phyloP scores from a whole-genome alignment of 805 yeast species.

The Scheffersomyces stipitis region DNA sequence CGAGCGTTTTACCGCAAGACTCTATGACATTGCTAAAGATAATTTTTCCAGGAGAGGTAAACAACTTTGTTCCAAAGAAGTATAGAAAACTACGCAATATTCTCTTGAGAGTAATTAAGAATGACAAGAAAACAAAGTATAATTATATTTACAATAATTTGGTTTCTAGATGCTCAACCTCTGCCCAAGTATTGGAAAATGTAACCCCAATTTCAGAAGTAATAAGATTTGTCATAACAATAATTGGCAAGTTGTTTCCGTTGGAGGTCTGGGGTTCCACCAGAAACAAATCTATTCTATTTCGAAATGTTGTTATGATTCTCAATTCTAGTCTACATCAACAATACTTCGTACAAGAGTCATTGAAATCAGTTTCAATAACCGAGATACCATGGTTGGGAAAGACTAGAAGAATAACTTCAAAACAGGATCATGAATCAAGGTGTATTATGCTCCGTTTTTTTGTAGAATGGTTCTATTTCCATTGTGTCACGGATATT shows the following conservation, averaged over 20 bases:
- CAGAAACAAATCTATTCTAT: constrained; percentile 45
- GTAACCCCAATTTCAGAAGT: constrained; percentile 36
- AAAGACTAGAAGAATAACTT: constrained; percentile 20
- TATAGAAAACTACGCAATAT: constrained; percentile 16
- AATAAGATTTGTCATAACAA: constrained; percentile 38
- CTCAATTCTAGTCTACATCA: constrained; percentile 41
- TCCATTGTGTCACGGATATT: constrained; percentile 43
- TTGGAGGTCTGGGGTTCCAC: constrained; percentile 50
- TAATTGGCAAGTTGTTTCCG: constrained; percentile 54
- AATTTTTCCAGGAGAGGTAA: constrained; percentile 11
- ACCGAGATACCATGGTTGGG: constrained; percentile 59
- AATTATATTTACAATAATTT: constrained; percentile 33
- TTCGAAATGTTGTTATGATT: constrained; percentile 33
- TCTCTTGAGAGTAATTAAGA: constrained; percentile 22
- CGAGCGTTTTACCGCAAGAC: constrained; percentile 20
- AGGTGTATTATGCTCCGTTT: constrained; percentile 34
- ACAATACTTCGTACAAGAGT: constrained; percentile 24
- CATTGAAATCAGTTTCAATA: constrained; percentile 37
- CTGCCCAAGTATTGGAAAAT: constrained; percentile 26
- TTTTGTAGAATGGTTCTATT: constrained; percentile 62
- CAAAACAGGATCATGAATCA: constrained; percentile 42
- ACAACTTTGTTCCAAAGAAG: constrained; percentile 14
- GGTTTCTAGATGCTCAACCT: constrained; percentile 18
- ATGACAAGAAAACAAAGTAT: constrained; percentile 37
- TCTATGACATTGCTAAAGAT: constrained; percentile 6